Evolutionary conservation across 306 rosid genomes (phyloP).

Genomic region (Acacia crassicarpa): DNA sequence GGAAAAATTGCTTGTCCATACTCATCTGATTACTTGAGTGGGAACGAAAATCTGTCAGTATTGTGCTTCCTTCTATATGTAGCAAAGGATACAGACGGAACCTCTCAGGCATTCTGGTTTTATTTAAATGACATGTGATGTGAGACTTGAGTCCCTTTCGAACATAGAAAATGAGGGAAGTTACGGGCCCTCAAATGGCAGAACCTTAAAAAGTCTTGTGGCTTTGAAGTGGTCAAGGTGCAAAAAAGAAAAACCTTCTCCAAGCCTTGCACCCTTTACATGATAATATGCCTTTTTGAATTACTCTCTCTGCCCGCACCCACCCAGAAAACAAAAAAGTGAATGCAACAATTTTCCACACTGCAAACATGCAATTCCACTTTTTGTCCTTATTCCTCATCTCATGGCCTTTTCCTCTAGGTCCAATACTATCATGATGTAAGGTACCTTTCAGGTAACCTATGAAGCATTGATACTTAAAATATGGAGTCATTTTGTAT

Average conservation of each 20-base stretch:
- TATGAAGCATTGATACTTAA: neutral
- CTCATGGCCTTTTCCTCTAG: neutral
- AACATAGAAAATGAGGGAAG: neutral
- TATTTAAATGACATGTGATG: neutral
- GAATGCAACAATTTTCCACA: neutral
- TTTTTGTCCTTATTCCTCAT: neutral
- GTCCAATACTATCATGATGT: neutral
- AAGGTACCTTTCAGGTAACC: neutral
- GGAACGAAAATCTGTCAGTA: neutral
- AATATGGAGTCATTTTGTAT: neutral
- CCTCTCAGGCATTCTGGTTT: neutral
- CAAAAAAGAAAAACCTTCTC: too few species aligned
- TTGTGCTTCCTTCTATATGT: constrained; percentile 28
- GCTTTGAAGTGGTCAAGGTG: too few species aligned
- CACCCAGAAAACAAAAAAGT: too few species aligned
- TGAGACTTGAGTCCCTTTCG: neutral
- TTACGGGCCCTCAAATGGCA: neutral
- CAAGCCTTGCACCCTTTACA: too few species aligned
- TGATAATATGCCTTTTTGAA: too few species aligned
- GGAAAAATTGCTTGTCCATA: neutral
- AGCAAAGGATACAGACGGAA: constrained; percentile 37
- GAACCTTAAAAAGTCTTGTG: neutral
- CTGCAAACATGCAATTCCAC: neutral
- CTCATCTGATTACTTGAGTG: neutral
- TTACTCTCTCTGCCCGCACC: too few species aligned